Base-by-base conservation (phyloP, 2,329 filamentous ascomycete species). In the Colletotrichum sp. region DNA sequence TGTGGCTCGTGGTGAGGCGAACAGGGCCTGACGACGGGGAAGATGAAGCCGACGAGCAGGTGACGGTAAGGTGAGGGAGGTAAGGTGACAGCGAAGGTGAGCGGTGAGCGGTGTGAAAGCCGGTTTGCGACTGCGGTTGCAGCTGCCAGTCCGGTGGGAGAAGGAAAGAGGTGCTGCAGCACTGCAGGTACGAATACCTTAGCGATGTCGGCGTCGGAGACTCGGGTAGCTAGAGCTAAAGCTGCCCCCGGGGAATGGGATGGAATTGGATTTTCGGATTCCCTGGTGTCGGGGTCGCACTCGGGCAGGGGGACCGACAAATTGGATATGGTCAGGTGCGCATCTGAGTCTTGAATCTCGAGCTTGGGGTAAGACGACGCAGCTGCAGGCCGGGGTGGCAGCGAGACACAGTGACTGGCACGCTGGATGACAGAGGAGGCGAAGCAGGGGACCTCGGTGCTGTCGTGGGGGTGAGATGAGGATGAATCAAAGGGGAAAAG, bases 121-220 rank as follows among this genome's bases (percentile, higher is more conserved):
- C 44, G 61, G 52, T 65, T 62, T 59, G 63, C 15, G 19, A 36
- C 16, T 52, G 44, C 25, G 9, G 66, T 12, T 30, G 52, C 16
- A 71, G 63, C 63, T 30, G 62, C 27, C 65, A 36, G 36, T 22
- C 8, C 5, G 49, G n/a, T 22, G 70, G 16, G 11, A 65, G 13
- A 9, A 27, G 49, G 49, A 29, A 27, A 8, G n/a, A 22, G 22
- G 22, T 30, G 32, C 22, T 69, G 34, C 30, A 62, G 36, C 16
- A 39, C 36, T 19, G 36, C 36, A 39, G 36, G 36, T 39, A 39
- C 36, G 36, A 39, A 19, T 39, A 4, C 36, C 36, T 19, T 39
- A 74, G 70, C 74, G 74, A 69, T 76, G 65, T 76, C 71, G 74
- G 70, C 59, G 68, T 75, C 68, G 72, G 74, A 74, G 34, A 69